A percentile compares a stretch with the other conserved stretches of the same genome.
These are phyloP conservation scores for Mayamaea pseudoterrestris DNA, from an alignment of 108 stramenopile species.

Conservation along the genomic window DNA sequence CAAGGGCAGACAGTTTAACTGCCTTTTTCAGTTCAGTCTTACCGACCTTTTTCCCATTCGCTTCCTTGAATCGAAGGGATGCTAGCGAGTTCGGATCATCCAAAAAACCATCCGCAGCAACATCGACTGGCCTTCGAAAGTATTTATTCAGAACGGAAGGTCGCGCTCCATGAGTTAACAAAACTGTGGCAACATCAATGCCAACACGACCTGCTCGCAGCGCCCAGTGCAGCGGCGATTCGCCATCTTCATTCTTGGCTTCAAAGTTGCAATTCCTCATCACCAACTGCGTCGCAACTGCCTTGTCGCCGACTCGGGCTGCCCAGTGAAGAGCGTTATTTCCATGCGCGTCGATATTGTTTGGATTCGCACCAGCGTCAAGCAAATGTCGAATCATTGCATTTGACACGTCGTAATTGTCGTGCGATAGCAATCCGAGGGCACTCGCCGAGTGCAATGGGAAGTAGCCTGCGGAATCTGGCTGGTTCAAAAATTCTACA, in stretches of 20 bases:
- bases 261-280: slow-evolving; percentile 52
- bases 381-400: slow-evolving; percentile 44
- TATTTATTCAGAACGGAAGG: slow-evolving; percentile 46
- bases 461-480: slow-evolving; percentile 44
- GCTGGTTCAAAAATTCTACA: slow-evolving; percentile 16
- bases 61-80: background rate
- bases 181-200: slow-evolving; percentile 29
- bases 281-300: slow-evolving; percentile 45
- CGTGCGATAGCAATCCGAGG: slow-evolving; percentile 35
- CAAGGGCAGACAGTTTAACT: slow-evolving; percentile 17
- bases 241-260: slow-evolving; percentile 61
- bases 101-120: slow-evolving; percentile 69
- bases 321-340: slow-evolving; percentile 81
- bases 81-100: slow-evolving; percentile 13
- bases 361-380: slow-evolving; percentile 40
- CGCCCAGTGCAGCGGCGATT: slow-evolving; percentile 83
- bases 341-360: slow-evolving; percentile 42
- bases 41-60: slow-evolving; percentile 9
- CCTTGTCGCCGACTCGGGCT: slow-evolving; percentile 59
- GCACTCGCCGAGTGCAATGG: slow-evolving; percentile 63
- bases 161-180: slow-evolving; percentile 64
- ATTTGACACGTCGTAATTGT: slow-evolving; percentile 18
- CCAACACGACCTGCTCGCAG: slow-evolving; percentile 56
- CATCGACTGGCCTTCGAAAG: slow-evolving; percentile 67
- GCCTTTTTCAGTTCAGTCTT: slow-evolving; percentile 18